A percentile compares a stretch with the other conserved stretches of the same genome.
These are phyloP conservation scores for Ceratobasidium sp. DNA, from an alignment of 1,284 basidiomycete species.

Conservation along the genomic window DNA sequence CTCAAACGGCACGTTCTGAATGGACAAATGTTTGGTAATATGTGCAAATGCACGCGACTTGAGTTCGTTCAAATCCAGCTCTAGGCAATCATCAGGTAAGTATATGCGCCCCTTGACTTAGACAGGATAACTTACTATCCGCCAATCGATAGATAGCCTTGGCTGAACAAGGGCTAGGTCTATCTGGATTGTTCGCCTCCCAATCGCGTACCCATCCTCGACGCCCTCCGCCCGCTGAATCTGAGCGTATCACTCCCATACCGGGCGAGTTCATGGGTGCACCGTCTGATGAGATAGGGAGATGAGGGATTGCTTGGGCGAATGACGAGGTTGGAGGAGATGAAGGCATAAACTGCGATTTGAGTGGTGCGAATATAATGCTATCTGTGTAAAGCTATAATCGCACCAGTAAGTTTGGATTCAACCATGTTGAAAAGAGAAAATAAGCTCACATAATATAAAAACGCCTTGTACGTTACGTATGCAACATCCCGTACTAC, in stretches of 20 bases:
- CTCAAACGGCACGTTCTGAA: conserved; percentile 87
- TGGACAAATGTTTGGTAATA: conserved; percentile 80
- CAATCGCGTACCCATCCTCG: conserved; percentile 74
- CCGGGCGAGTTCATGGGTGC: conserved; percentile 39
- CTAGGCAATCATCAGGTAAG: conserved; percentile 57
- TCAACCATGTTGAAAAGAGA: conserved; percentile 13
- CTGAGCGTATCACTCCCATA: conserved; percentile 7
- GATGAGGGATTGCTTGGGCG: conserved; percentile 52
- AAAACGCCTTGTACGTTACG: conserved; percentile 83
- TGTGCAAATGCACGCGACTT: conserved; percentile 81
- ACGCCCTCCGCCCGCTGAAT: conserved; percentile 61
- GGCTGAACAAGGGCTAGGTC: conserved; percentile 85
- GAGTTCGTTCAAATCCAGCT: conserved; percentile 76
- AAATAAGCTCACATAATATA: conserved; percentile 78
- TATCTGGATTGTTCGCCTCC: conserved; percentile 69
- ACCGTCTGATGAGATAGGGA: conserved; percentile 51
- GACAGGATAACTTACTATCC: conserved; percentile 69
- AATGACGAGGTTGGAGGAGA: conserved; percentile 63
- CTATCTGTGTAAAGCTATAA: conserved; percentile 62
- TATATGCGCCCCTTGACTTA: not conserved
- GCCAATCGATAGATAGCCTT: conserved; percentile 92
- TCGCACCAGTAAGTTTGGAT: not conserved
- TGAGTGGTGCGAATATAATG: conserved; percentile 86
- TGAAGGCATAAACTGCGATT: conserved; percentile 66
- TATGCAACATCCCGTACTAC: conserved; percentile 85